Evolutionary conservation across 148 eudicot genomes (phyloP).

Genomic region (Nyssa sinensis): DNA sequence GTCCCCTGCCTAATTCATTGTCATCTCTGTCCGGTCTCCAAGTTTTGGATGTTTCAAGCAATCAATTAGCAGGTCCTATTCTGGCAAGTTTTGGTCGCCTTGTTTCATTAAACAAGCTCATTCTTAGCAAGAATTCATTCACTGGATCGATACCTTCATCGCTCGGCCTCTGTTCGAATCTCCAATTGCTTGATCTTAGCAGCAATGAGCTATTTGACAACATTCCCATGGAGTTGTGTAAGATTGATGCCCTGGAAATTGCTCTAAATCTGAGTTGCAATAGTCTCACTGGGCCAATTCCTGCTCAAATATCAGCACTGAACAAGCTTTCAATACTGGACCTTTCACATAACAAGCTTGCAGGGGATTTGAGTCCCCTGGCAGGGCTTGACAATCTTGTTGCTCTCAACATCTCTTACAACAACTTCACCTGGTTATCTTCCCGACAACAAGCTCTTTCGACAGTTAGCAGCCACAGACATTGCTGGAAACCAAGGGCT

Average conservation of each 20-base stretch:
- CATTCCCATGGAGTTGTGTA: slow-evolving; percentile 53
- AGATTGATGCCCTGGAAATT: slow-evolving; percentile 66
- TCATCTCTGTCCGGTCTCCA: slow-evolving; percentile 59
- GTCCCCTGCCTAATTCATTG: slow-evolving; percentile 50
- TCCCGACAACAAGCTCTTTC: slow-evolving; percentile 73
- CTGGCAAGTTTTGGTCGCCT: slow-evolving; percentile 67
- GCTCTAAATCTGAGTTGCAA: slow-evolving; percentile 73
- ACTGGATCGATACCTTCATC: slow-evolving; percentile 66
- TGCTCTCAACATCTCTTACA: slow-evolving; percentile 67
- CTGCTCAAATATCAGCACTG: slow-evolving; percentile 53
- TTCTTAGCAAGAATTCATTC: slow-evolving; percentile 49
- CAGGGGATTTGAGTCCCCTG: slow-evolving; percentile 56
- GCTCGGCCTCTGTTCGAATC: slow-evolving; percentile 56
- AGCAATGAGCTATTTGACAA: slow-evolving; percentile 53
- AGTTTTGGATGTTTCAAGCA: slow-evolving; percentile 64
- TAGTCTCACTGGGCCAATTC: slow-evolving; percentile 53
- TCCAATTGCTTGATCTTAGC: slow-evolving; percentile 81
- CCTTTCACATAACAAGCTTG: slow-evolving; percentile 65
- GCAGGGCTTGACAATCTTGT: slow-evolving; percentile 57
- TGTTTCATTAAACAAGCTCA: slow-evolving; percentile 52
- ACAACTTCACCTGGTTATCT: slow-evolving; percentile 72
- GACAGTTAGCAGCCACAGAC: slow-evolving; percentile 51
- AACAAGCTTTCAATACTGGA: slow-evolving; percentile 66
- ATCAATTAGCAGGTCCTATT: slow-evolving; percentile 52
- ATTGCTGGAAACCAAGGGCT: slow-evolving; percentile 60